These are phyloP conservation scores for Alternaria ethzedia DNA, from an alignment of 2,329 filamentous ascomycete genomes.

Conservation along the genomic window DNA sequence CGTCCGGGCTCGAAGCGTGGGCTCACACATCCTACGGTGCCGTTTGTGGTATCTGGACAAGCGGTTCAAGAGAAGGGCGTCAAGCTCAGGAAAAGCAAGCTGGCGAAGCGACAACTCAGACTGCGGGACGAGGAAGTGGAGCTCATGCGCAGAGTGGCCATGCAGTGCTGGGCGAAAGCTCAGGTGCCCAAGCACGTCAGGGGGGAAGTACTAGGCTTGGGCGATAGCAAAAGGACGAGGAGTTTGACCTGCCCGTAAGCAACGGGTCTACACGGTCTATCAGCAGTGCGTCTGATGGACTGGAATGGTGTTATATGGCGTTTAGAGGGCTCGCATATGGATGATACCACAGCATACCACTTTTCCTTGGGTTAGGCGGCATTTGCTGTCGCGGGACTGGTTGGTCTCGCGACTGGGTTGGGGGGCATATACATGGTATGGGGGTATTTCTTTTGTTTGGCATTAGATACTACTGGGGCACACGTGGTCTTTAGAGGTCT, in stretches of 20 bases:
- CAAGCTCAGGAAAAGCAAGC: slow-evolving; percentile 47
- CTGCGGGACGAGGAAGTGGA: slow-evolving; percentile 53
- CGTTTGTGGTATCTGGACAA: slow-evolving; percentile 9
- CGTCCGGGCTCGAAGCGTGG: slow-evolving; percentile 25
- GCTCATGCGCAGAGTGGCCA: slow-evolving; percentile 50
- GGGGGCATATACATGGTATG: not conserved
- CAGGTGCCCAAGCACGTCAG: slow-evolving; percentile 35
- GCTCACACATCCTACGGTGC: slow-evolving; percentile 25
- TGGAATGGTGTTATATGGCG: not conserved
- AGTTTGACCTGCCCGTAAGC: slow-evolving; percentile 42
- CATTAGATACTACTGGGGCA: slow-evolving; percentile 4
- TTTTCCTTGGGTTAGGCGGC: slow-evolving; percentile 1
- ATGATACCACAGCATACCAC: slow-evolving; percentile 19
- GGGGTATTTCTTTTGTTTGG: slow-evolving; percentile 7
- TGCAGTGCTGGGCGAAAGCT: slow-evolving; percentile 52
- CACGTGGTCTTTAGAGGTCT: not conserved
- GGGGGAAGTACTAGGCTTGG: slow-evolving; percentile 25
- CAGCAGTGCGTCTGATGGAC: too few species aligned
- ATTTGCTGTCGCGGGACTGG: not conserved
- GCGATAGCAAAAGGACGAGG: slow-evolving; percentile 28
- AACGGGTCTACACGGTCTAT: too few species aligned
- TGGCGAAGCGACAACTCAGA: slow-evolving; percentile 55
- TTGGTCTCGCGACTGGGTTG: not conserved
- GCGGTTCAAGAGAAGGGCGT: slow-evolving; percentile 31
- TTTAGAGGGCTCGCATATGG: slow-evolving; percentile 11